phyloP scores from a whole-genome alignment of 305 asterid species.

The Plantago coronopus region DNA sequence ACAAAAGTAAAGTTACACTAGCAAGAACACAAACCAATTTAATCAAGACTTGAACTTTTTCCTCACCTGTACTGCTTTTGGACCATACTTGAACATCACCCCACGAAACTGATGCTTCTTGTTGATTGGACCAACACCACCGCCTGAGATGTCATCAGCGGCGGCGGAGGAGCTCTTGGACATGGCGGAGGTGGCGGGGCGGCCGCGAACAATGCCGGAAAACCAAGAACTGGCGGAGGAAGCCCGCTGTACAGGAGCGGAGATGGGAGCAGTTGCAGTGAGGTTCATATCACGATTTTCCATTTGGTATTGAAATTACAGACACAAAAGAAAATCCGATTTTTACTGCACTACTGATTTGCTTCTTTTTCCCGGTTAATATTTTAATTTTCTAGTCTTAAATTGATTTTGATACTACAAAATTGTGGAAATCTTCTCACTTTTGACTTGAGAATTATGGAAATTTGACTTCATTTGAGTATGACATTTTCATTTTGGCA shows the following conservation, averaged over 20 bases:
- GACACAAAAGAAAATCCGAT: too few relatives aligned
- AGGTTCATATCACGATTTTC: conserved; percentile 12
- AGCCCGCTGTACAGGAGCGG: conserved; percentile 8
- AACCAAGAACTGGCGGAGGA: conserved; percentile 58
- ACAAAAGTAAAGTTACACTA: not conserved
- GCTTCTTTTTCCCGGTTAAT: too few relatives aligned
- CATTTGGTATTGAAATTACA: too few relatives aligned
- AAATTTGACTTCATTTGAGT: too few relatives aligned
- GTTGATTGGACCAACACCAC: conserved; percentile 52
- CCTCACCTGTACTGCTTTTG: conserved; percentile 70
- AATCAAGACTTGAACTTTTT: not conserved
- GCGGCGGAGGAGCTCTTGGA: conserved; percentile 29
- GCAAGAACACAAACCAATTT: not conserved
- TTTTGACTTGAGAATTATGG: too few relatives aligned
- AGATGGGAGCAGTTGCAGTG: not conserved
- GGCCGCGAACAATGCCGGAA: conserved; percentile 87
- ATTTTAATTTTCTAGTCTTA: too few relatives aligned
- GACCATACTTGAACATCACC: conserved; percentile 85
- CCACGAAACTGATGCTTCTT: conserved; percentile 81
- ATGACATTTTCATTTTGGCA: too few relatives aligned
- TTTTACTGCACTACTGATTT: too few relatives aligned
- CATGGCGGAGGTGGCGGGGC: conserved; percentile 45
- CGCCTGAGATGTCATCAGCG: conserved; percentile 32
- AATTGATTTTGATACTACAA: too few relatives aligned
- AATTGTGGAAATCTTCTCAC: too few relatives aligned